Base-by-base conservation (phyloP, 1,284 basidiomycete genomes). In the Ganoderma meredithae region DNA sequence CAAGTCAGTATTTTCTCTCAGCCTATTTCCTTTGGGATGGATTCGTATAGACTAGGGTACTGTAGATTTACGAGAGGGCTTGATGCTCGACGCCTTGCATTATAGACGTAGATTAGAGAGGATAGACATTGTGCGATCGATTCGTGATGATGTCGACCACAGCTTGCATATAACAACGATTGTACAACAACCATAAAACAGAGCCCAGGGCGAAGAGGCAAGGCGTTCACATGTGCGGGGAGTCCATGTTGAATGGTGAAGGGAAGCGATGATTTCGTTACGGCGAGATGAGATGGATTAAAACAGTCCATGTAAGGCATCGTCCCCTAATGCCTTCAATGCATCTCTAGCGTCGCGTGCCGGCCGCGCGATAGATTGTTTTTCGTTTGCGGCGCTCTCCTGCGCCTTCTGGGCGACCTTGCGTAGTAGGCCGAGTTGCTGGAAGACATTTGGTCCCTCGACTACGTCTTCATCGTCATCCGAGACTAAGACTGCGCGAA, bases 301-400 rank as follows among this genome's bases (percentile, higher is more conserved):
- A 27, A 55, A 55, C 15, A 74, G 40, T 61, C 73, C 74, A 43
- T 72, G 69, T 36, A 55, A 33, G 31, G 64, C 72, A 15, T 72
- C 52, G 40, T 78, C 76, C 15, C 77, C 80, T 65, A 81, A 74
- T 49, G 77, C 80, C 74, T 84, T 91, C 62, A 98, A 79, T 53
- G 93, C 72, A 63, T 98, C 96, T 72, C 90, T 86, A 4, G 95
- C 90, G 76, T 98, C 95, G 60, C 96, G 84, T 13, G 95, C 94
- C 0, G 95, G 95, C 60, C 95, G 84, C 19, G 93, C 86, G 61
- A 97, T 89, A n/a, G 86, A 84, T 2, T 93, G 89, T 53, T 87
- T 88, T 66, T 96, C 94, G 68, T 85, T 90, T 1, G 84, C 86
- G 3, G 89, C 86, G 75, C 89, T 91, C 72, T 92, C 90, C 67